Evolutionary conservation across 2,329 filamentous ascomycete genomes (phyloP).

Genomic region (Fusarium transvaalense): DNA sequence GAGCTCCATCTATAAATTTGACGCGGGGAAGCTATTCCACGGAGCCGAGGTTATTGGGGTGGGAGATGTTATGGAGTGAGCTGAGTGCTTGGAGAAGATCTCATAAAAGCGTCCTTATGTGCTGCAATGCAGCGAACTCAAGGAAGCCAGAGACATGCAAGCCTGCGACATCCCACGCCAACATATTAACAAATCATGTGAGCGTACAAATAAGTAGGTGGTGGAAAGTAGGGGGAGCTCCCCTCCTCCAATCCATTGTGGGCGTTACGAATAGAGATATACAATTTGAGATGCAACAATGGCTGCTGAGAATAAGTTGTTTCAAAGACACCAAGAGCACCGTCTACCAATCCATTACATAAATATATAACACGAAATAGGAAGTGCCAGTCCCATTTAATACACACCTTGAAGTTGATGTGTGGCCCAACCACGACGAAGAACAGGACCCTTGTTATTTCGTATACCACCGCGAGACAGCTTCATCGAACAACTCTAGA

Average conservation of each 20-base stretch:
- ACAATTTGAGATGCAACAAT: neutral
- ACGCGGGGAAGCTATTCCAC: neutral
- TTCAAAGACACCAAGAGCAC: too few relatives aligned
- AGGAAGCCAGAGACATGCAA: neutral
- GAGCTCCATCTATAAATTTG: slow-evolving; percentile 1
- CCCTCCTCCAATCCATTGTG: neutral
- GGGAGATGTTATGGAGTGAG: neutral
- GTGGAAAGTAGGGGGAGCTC: too few relatives aligned
- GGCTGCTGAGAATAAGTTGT: neutral
- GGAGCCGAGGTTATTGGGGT: neutral
- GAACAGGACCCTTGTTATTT: neutral
- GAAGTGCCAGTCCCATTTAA: neutral
- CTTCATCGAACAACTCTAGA: neutral
- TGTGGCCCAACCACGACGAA: neutral
- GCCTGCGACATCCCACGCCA: neutral
- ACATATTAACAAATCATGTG: neutral
- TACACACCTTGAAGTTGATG: neutral
- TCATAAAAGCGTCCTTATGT: neutral
- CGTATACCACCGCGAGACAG: neutral
- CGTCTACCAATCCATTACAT: too few relatives aligned
- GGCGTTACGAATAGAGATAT: neutral
- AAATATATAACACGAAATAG: neutral
- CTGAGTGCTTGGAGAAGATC: neutral
- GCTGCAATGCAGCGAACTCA: neutral
- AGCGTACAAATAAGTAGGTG: neutral